These are phyloP conservation scores for Saksenaea oblongispora DNA, from an alignment of 371 early-diverging fungal genomes.

Conservation along the genomic window DNA sequence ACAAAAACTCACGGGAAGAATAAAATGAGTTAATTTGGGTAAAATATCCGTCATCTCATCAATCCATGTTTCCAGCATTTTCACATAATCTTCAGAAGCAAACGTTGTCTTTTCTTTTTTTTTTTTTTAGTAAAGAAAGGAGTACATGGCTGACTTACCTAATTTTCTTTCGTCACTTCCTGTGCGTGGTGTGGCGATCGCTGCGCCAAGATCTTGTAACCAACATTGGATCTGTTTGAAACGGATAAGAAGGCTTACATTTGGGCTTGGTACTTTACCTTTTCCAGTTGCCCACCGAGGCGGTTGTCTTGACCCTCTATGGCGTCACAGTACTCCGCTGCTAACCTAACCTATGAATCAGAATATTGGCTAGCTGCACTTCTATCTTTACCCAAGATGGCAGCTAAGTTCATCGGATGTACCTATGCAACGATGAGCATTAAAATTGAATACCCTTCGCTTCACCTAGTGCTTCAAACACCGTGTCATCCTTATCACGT, in stretches of 20 bases:
- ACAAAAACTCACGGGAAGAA: slow-evolving; percentile 67
- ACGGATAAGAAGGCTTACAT: background rate
- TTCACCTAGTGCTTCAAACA: slow-evolving; percentile 90
- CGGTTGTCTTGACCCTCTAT: slow-evolving; percentile 44
- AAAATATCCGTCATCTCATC: slow-evolving; percentile 75
- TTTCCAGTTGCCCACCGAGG: slow-evolving; percentile 60
- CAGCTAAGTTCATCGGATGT: slow-evolving; percentile 61
- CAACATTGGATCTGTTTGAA: slow-evolving; percentile 78
- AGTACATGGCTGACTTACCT: slow-evolving; percentile 29
- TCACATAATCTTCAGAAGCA: slow-evolving; percentile 41
- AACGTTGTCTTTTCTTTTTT: background rate
- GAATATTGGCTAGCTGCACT: slow-evolving; percentile 4
- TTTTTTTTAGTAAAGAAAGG: background rate
- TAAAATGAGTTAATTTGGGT: slow-evolving; percentile 83
- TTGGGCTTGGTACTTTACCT: slow-evolving; percentile 34
- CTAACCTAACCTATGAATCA: slow-evolving; percentile 47
- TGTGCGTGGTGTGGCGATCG: slow-evolving; percentile 87
- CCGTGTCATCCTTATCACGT: slow-evolving; percentile 78
- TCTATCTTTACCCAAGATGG: slow-evolving; percentile 36
- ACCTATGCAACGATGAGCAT: slow-evolving; percentile 24
- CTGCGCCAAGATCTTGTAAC: slow-evolving; percentile 87
- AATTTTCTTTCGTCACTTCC: slow-evolving; percentile 53
- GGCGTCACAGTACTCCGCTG: slow-evolving; percentile 66
- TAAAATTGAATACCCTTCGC: background rate
- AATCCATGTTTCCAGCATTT: slow-evolving; percentile 84